phyloP scores from a whole-genome alignment of 768 basidiomycete species.

The Omphalotus guepiniiformis region DNA sequence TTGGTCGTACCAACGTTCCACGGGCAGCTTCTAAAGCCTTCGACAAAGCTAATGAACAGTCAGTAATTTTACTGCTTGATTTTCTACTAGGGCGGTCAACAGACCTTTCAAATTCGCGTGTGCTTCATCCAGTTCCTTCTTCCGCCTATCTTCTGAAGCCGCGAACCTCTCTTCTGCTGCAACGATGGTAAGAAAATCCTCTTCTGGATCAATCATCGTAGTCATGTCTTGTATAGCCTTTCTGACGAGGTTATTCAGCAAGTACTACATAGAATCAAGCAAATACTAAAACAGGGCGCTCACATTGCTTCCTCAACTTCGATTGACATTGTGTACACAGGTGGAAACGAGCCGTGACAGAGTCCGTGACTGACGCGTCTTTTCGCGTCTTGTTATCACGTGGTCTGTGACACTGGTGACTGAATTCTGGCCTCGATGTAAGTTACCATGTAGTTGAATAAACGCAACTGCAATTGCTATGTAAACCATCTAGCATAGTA shows the following conservation, averaged over 20 bases:
- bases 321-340: slow-evolving; percentile 36
- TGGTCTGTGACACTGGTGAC: too few species aligned
- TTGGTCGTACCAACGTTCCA: slow-evolving; percentile 63
- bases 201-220: slow-evolving; percentile 71
- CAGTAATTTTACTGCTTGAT: neutral
- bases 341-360: too few species aligned
- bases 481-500: too few species aligned
- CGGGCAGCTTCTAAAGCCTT: slow-evolving; percentile 66
- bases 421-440: too few species aligned
- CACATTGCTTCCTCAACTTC: slow-evolving; percentile 47
- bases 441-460: too few species aligned
- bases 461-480: too few species aligned
- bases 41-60: slow-evolving; percentile 47
- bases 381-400: too few species aligned
- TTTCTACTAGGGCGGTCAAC: neutral
- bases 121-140: slow-evolving; percentile 65
- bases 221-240: slow-evolving; percentile 68
- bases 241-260: slow-evolving; percentile 35
- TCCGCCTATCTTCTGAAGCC: slow-evolving; percentile 49
- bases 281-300: slow-evolving; percentile 9
- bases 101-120: slow-evolving; percentile 62
- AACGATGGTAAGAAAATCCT: slow-evolving; percentile 73
- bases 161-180: slow-evolving; percentile 69
- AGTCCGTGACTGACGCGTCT: too few species aligned
- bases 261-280: neutral